Conservation (phyloP, 257 asterid species). For the Gentiana macrophylla region DNA sequence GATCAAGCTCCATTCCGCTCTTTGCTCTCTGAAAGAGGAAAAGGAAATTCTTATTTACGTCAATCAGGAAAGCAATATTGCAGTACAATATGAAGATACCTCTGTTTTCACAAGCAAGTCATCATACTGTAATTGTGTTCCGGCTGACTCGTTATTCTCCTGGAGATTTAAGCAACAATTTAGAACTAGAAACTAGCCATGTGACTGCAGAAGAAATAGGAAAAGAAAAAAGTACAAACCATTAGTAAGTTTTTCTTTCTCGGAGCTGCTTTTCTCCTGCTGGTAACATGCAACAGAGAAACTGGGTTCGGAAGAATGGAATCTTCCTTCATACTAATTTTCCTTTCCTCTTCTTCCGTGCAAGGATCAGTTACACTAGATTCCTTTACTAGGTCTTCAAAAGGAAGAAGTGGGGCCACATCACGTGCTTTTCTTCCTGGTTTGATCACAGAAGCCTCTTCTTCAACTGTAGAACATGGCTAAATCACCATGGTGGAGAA, state of each 20-base stretch:
- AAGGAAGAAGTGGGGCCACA: slow-evolving; percentile 54
- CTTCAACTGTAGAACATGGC: slow-evolving; percentile 38
- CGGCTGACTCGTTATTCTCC: slow-evolving; percentile 43
- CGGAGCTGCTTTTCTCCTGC: slow-evolving; percentile 57
- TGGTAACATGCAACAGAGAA: slow-evolving; percentile 76
- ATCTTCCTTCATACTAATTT: slow-evolving; percentile 28
- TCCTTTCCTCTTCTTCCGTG: slow-evolving; percentile 30
- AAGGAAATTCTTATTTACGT: slow-evolving; percentile 9
- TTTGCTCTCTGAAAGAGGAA: slow-evolving; percentile 41
- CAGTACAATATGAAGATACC: slow-evolving; percentile 34
- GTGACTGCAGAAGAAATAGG: neutral
- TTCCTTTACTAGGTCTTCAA: slow-evolving; percentile 55
- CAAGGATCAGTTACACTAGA: slow-evolving; percentile 18
- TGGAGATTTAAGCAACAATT: slow-evolving; percentile 26
- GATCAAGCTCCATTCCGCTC: slow-evolving; percentile 52
- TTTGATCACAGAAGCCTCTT: slow-evolving; percentile 39
- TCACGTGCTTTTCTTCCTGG: slow-evolving; percentile 26
- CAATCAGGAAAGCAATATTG: slow-evolving; percentile 3
- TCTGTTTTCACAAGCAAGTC: slow-evolving; percentile 55
- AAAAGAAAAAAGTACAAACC: slow-evolving; percentile 22
- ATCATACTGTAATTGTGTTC: slow-evolving; percentile 55
- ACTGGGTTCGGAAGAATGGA: slow-evolving; percentile 50
- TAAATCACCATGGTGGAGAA: slow-evolving; percentile 31
- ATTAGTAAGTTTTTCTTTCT: slow-evolving; percentile 50
- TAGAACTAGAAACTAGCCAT: neutral